Percentiles rank a stretch among this genome's conserved stretches.
phyloP scores from a whole-genome alignment of 78 protist species.

The Pigoraptor vietnamica region DNA sequence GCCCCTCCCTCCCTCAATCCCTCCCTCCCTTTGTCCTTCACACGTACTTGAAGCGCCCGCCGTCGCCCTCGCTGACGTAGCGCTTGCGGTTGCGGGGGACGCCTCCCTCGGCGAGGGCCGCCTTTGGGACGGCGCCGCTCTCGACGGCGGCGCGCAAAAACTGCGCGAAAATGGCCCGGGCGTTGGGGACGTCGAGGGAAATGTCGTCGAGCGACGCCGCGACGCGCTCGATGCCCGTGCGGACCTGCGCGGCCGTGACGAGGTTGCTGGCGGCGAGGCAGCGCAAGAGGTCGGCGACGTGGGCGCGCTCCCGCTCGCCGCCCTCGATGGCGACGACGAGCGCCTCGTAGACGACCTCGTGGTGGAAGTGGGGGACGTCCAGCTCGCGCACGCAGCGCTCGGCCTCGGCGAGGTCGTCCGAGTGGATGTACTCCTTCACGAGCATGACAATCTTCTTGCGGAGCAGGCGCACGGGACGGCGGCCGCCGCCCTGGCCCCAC shows the following conservation, averaged over 20 bases:
- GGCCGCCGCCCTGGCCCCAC: not conserved
- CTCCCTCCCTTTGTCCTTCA: too few relatives aligned
- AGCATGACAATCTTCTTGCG: not conserved
- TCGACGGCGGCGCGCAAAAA: not conserved
- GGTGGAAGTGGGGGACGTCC: constrained; percentile 17
- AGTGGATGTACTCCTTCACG: not conserved
- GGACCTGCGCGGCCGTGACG: not conserved
- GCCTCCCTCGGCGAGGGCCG: not conserved
- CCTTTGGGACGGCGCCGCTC: not conserved
- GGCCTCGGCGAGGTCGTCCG: constrained; percentile 6
- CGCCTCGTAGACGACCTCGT: constrained; percentile 10
- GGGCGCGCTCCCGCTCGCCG: not conserved
- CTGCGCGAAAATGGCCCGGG: not conserved
- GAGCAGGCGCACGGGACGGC: not conserved
- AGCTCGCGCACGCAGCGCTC: constrained; percentile 11
- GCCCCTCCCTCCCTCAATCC: too few relatives aligned
- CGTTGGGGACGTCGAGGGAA: not conserved
- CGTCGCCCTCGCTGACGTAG: constrained; percentile 6
- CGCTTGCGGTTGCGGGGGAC: not conserved
- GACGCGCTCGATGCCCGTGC: not conserved
- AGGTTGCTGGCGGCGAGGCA: not conserved
- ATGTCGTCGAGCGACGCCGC: not conserved
- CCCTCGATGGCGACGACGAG: not conserved
- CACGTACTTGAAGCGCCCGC: constrained; percentile 4
- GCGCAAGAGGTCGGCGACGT: not conserved